Conservation (phyloP, 495 filamentous ascomycete species). For the Neurospora sublineolata region DNA sequence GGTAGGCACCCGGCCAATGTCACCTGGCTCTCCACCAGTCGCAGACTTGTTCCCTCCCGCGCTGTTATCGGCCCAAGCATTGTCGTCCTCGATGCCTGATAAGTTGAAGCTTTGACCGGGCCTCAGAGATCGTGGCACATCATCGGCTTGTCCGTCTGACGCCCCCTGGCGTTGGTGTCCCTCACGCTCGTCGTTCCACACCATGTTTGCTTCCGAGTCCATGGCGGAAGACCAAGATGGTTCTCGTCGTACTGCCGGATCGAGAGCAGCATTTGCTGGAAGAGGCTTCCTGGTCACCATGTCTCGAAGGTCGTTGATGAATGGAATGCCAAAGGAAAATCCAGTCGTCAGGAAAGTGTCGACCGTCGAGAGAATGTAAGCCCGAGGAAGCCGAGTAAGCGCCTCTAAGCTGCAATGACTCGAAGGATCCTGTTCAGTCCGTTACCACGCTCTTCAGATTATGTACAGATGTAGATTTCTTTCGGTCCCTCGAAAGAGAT, state of each 20-base stretch:
- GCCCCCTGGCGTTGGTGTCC: background rate
- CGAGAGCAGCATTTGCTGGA: slow-evolving; percentile 18
- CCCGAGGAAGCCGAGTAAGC: background rate
- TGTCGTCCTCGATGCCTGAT: slow-evolving; percentile 8
- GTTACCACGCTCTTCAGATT: background rate
- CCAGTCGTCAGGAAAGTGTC: background rate
- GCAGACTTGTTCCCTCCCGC: background rate
- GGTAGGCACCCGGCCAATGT: slow-evolving; percentile 9
- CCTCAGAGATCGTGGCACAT: slow-evolving; percentile 18
- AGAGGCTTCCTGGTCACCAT: slow-evolving; percentile 35
- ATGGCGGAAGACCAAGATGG: slow-evolving; percentile 25
- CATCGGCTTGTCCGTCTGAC: background rate
- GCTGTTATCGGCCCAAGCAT: slow-evolving; percentile 13
- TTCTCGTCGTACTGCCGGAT: slow-evolving; percentile 16
- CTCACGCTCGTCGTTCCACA: slow-evolving; percentile 22
- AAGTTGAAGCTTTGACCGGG: slow-evolving; percentile 15
- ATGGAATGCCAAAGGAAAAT: background rate
- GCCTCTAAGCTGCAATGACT: background rate
- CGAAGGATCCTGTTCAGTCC: background rate
- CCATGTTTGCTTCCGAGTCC: slow-evolving; percentile 21
- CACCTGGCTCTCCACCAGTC: background rate
- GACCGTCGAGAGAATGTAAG: background rate
- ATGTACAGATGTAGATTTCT: background rate
- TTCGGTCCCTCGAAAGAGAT: background rate
- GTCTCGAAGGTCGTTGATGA: background rate